These are phyloP conservation scores for Diaporthe nobilis DNA, from an alignment of 2,329 filamentous ascomycete species.

Conservation along the genomic window DNA sequence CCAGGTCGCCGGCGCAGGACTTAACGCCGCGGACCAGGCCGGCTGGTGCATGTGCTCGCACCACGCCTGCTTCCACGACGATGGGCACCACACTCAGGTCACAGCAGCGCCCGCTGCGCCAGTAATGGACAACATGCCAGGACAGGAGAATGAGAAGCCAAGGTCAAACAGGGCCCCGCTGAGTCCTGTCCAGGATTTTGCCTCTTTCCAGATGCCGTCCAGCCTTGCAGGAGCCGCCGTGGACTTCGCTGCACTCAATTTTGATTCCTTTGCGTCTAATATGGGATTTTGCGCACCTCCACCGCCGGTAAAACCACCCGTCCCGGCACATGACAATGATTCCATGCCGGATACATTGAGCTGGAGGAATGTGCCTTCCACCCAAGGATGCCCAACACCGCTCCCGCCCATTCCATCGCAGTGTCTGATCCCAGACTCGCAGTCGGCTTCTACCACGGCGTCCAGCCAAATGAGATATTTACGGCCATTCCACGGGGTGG, in stretches of 20 bases:
- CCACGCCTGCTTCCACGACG: slow-evolving; percentile 74
- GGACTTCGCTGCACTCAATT: slow-evolving; percentile 55
- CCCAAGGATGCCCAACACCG: slow-evolving; percentile 53
- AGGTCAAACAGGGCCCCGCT: slow-evolving; percentile 63
- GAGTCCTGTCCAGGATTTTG: slow-evolving; percentile 64
- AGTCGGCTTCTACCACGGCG: slow-evolving; percentile 66
- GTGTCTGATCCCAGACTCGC: slow-evolving; percentile 63
- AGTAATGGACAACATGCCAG: slow-evolving; percentile 42
- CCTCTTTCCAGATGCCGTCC: slow-evolving; percentile 56
- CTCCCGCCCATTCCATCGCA: slow-evolving; percentile 65
- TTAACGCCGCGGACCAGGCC: slow-evolving; percentile 56
- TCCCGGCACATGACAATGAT: slow-evolving; percentile 41
- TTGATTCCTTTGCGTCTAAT: slow-evolving; percentile 54
- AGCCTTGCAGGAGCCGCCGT: slow-evolving; percentile 55
- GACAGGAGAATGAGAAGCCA: slow-evolving; percentile 68
- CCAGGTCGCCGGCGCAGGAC: slow-evolving; percentile 51
- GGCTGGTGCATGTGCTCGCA: slow-evolving; percentile 75
- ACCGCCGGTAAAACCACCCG: slow-evolving; percentile 22
- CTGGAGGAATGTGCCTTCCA: slow-evolving; percentile 62
- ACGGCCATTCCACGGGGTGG: slow-evolving; percentile 69
- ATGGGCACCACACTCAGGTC: slow-evolving; percentile 53
- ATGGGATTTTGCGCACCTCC: slow-evolving; percentile 46
- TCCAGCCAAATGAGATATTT: slow-evolving; percentile 66
- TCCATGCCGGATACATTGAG: slow-evolving; percentile 70
- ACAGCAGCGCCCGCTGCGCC: slow-evolving; percentile 10